Conservation (phyloP, 164 flowering plant genomes). For the Cinnamomum chago region DNA sequence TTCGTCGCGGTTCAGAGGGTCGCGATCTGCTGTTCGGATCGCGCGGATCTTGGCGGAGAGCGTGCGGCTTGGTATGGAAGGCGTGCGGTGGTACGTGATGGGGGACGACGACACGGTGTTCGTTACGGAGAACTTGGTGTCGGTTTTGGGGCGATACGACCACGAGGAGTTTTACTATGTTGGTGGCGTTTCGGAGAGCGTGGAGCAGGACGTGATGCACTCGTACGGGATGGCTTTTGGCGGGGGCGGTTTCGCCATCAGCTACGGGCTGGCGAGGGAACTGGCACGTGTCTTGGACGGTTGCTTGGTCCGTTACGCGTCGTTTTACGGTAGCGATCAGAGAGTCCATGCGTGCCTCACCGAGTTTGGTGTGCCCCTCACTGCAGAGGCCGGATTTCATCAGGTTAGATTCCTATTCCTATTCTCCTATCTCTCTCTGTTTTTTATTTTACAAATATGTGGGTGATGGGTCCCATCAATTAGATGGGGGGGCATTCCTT, state of each 20-base stretch:
- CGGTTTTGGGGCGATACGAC: conserved; percentile 58
- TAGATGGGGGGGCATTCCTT: too few relatives aligned
- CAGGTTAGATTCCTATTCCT: conserved; percentile 38
- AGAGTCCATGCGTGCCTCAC: conserved; percentile 52
- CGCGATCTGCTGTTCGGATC: conserved; percentile 57
- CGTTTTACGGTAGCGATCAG: conserved; percentile 80
- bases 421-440: too few relatives aligned
- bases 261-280: conserved; percentile 52
- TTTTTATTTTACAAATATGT: too few relatives aligned
- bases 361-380: conserved; percentile 68
- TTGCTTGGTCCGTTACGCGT: conserved; percentile 50
- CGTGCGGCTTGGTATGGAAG: conserved; percentile 34
- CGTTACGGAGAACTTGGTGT: conserved; percentile 58
- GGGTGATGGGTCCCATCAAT: too few relatives aligned
- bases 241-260: conserved; percentile 88
- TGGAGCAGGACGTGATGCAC: conserved; percentile 66
- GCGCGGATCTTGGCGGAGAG: conserved; percentile 63
- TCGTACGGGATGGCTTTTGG: conserved; percentile 79
- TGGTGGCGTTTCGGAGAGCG: conserved; percentile 81
- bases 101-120: conserved; percentile 96
- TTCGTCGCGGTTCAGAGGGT: conserved; percentile 41
- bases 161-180: conserved; percentile 62
- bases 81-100: conserved; percentile 89
- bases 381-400: conserved; percentile 72
- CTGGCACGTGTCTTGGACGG: conserved; percentile 47